Conservation (phyloP, 2,329 filamentous ascomycete species). For the Nothophaeocryptopus gaeumannii region DNA sequence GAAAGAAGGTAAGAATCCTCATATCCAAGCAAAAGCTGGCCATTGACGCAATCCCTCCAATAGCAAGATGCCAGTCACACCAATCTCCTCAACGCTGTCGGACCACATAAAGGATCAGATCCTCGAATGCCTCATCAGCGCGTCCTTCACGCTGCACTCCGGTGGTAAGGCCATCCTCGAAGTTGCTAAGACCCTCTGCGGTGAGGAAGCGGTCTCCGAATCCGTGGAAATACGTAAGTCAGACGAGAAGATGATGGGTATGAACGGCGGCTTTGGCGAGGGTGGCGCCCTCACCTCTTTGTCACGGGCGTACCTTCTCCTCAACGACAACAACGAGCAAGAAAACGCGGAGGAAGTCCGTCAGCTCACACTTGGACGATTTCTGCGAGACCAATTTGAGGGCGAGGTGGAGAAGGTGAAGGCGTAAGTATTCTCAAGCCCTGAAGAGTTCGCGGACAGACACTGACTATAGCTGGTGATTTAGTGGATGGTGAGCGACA, state of each 20-base stretch:
- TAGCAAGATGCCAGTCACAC: slow-evolving; percentile 7
- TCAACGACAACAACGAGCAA: slow-evolving; percentile 12
- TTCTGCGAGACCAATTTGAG: slow-evolving; percentile 9
- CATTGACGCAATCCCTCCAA: no score
- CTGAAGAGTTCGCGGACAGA: no score
- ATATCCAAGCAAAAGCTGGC: no score
- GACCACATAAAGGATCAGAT: slow-evolving; percentile 9
- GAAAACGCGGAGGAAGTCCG: slow-evolving; percentile 14
- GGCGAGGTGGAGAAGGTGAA: slow-evolving; percentile 7
- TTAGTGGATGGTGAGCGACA: no score
- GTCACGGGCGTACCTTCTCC: slow-evolving; percentile 12
- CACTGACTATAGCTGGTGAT: no score
- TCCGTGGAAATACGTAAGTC: slow-evolving; percentile 9
- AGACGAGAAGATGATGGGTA: slow-evolving; percentile 15
- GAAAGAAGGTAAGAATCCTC: no score
- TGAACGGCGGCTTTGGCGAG: slow-evolving; percentile 16
- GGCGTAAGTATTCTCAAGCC: no score
- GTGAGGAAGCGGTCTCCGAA: slow-evolving; percentile 4
- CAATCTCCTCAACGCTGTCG: slow-evolving; percentile 3
- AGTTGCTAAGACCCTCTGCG: slow-evolving; percentile 10
- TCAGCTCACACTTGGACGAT: slow-evolving; percentile 8
- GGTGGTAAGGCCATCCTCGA: slow-evolving; percentile 16
- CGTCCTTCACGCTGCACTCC: slow-evolving; percentile 11
- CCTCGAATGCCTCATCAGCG: slow-evolving; percentile 9
- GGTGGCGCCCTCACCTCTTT: slow-evolving; percentile 11